Evolutionary conservation across 768 basidiomycete genomes (phyloP).

Genomic region (Amanita pseudoporphyria): DNA sequence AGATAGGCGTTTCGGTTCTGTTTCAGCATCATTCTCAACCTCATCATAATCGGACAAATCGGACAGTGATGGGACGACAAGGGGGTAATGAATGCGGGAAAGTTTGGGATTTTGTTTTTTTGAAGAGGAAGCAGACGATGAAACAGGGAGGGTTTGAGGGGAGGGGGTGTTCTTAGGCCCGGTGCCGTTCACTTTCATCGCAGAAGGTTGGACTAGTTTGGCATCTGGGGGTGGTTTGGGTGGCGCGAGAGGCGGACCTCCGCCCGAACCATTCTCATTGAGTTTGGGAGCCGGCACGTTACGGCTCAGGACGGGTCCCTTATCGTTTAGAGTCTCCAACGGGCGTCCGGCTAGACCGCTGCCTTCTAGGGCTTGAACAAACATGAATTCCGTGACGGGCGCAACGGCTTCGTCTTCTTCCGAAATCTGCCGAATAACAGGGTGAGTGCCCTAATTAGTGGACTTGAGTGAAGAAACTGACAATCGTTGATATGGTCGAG

Average conservation of each 20-base stretch:
- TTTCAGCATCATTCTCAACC: slow-evolving; percentile 16
- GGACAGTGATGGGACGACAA: slow-evolving; percentile 28
- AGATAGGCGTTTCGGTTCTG: slow-evolving; percentile 4
- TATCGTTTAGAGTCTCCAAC: neutral
- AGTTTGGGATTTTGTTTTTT: slow-evolving; percentile 11
- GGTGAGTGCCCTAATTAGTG: neutral
- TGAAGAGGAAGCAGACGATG: neutral
- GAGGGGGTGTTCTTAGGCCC: neutral
- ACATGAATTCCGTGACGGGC: slow-evolving; percentile 7
- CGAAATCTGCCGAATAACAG: neutral
- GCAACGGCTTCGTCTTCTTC: slow-evolving; percentile 6
- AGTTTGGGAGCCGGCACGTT: neutral
- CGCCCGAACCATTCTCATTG: neutral
- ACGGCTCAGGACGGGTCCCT: neutral
- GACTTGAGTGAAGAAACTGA: neutral
- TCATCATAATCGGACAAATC: slow-evolving; percentile 8
- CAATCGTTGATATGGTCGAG: slow-evolving; percentile 6
- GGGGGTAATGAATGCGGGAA: slow-evolving; percentile 26
- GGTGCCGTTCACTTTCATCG: neutral
- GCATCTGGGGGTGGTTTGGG: slow-evolving; percentile 5
- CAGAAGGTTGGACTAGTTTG: neutral
- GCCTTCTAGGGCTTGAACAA: slow-evolving; percentile 4
- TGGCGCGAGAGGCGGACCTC: slow-evolving; percentile 1
- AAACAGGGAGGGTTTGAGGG: neutral
- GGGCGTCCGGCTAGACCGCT: neutral